These are phyloP conservation scores for Aspergillus ellipticus DNA, from an alignment of 495 filamentous ascomycete genomes.

Conservation along the genomic window DNA sequence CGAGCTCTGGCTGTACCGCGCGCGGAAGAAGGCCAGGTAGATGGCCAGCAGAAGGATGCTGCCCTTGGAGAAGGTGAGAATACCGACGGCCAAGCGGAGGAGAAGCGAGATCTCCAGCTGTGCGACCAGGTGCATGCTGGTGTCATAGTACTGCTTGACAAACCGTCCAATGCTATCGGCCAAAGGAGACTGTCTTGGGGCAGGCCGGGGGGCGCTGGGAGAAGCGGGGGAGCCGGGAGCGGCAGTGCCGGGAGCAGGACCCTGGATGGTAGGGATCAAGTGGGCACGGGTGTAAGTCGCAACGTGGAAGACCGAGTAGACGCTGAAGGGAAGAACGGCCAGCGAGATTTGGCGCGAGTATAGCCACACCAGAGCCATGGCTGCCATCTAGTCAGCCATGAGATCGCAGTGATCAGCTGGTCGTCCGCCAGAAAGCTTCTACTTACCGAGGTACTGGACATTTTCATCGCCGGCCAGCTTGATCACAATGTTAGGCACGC, in stretches of 20 bases:
- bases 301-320: conserved; percentile 98
- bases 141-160: conserved; percentile 96
- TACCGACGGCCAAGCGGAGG: conserved; percentile 73
- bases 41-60: conserved; percentile 81
- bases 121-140: conserved; percentile 78
- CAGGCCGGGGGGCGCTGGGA: conserved; percentile 47
- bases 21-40: conserved; percentile 91
- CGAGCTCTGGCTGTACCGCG: conserved; percentile 81
- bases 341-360: conserved; percentile 82
- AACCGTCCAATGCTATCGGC: conserved; percentile 83
- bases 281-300: conserved; percentile 64
- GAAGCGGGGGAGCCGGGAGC: conserved; percentile 55
- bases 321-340: conserved; percentile 87
- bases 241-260: conserved; percentile 27
- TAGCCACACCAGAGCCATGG: conserved; percentile 94
- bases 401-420: neutral
- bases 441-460: conserved; percentile 92
- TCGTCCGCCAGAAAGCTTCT: neutral
- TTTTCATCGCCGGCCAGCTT: conserved; percentile 84
- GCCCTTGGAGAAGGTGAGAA: conserved; percentile 80
- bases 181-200: conserved; percentile 60
- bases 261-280: conserved; percentile 50
- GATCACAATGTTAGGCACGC: conserved; percentile 55
- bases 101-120: conserved; percentile 74
- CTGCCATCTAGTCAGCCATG: conserved; percentile 42